phyloP scores from a whole-genome alignment of 306 rosid genomes.

The Cyamopsis tetragonoloba region DNA sequence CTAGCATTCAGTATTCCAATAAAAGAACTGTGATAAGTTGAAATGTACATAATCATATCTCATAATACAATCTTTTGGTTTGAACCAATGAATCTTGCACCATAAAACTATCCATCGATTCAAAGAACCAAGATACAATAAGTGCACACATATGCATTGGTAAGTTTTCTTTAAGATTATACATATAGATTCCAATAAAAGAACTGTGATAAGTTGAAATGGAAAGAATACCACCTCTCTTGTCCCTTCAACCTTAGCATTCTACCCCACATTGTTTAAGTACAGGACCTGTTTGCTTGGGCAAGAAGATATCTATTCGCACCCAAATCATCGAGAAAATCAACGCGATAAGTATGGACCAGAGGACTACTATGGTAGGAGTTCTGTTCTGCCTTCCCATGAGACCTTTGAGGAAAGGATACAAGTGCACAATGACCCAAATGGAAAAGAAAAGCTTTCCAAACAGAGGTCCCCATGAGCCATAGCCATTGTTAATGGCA shows the following conservation, averaged over 20 bases:
- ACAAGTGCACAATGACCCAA: conserved; percentile 90
- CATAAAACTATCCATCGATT: background rate
- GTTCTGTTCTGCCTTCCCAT: conserved; percentile 95
- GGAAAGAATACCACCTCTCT: background rate
- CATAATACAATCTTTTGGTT: background rate
- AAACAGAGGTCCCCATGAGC: conserved; percentile 82
- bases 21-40: too few relatives aligned
- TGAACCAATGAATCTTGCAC: background rate
- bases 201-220: background rate
- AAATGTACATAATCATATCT: too few relatives aligned
- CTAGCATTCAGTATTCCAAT: too few relatives aligned
- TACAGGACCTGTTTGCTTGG: conserved; percentile 76
- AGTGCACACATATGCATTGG: background rate
- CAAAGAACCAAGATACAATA: background rate
- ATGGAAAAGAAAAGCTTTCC: conserved; percentile 87
- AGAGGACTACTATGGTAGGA: conserved; percentile 80
- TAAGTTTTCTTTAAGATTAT: too few relatives aligned
- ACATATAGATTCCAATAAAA: background rate
- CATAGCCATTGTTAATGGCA: conserved; percentile 87
- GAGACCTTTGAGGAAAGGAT: conserved; percentile 95
- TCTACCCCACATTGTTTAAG: conserved; percentile 89
- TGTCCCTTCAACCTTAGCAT: conserved; percentile 41
- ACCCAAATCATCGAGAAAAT: conserved; percentile 94
- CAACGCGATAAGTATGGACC: conserved; percentile 76
- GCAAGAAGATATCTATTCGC: conserved; percentile 81